Evolutionary conservation across 1,284 basidiomycete genomes (phyloP), one percentile per base, ranked within the genome.

Genomic region (Schizophyllum commune): DNA sequence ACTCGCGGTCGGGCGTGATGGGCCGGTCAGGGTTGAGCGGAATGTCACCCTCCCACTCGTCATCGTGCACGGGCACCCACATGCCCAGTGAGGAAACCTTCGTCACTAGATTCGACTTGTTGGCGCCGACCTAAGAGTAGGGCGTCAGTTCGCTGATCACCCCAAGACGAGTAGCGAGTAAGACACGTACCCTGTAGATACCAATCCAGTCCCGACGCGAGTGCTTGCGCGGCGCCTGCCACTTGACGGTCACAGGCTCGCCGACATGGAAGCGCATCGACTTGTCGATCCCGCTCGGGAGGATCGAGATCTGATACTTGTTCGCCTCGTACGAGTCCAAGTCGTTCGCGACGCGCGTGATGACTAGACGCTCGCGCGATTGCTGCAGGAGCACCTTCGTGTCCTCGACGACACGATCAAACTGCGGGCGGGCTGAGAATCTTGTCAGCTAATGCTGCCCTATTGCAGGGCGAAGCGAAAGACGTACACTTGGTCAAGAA

Each of bases 161-260:
- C n/a, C n/a, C n/a, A n/a, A 56, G 33, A 52, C 67, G 62, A 59
- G 21, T 8, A 54, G 9, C 3, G 39, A 47, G 17, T 2, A 9
- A 58, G 33, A 60, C 32, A 71, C 79, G 52, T 68, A 88, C 88
- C 70, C 86, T 79, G 70, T 97, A 98, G 53, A 99, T 84, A 11
- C 96, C 97, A 67, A 99, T 92, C 97, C 96, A 99, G 73, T 99
- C 96, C 67, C 89, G 85, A n/a, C 92, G 83, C 15, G 94, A 96
- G 71, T 98, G 96, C 62, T 87, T 84, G 34, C 79, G 75, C 0
- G 96, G 94, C 1, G 93, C 96, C 59, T 86, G 85, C 96, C 96
- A 99, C 54, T 84, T 83, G 39, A 98, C 82, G 4, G 75, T 80
- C 67, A 99, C 95, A 5, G 91, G 87, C 72, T 98, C 92, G 34